A percentile compares a stretch with the other conserved stretches of the same genome.
Conservation (phyloP, 768 basidiomycete species). For the Pleurotus cornucopiae region DNA sequence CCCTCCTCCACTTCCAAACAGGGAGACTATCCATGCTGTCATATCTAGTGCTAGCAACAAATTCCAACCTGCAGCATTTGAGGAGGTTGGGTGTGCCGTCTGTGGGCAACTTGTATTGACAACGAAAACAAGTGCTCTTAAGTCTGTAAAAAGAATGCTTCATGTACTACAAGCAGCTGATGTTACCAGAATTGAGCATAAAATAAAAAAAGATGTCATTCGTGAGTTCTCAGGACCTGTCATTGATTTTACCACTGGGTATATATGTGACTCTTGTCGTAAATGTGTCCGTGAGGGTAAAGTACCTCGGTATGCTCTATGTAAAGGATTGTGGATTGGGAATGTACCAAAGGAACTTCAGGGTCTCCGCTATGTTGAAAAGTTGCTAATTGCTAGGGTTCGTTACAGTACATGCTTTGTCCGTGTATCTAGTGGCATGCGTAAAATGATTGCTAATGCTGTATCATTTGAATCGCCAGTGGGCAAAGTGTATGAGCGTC, state of each 20-base stretch:
- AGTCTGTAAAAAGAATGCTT: neutral
- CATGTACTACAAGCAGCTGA: neutral
- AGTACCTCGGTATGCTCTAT: conserved; percentile 16
- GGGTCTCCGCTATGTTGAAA: conserved; percentile 19
- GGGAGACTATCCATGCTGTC: neutral
- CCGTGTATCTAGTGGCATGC: conserved; percentile 9
- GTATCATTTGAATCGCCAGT: conserved; percentile 21
- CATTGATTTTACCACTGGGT: neutral
- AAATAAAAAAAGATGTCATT: neutral
- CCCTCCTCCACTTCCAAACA: neutral
- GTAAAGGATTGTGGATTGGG: conserved; percentile 28
- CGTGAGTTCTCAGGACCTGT: neutral
- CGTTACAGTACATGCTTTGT: conserved; percentile 19
- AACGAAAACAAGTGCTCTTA: neutral
- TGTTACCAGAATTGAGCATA: neutral
- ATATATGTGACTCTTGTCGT: conserved; percentile 10
- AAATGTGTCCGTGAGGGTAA: conserved; percentile 5
- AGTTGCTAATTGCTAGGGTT: conserved; percentile 13
- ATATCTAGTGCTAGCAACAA: neutral
- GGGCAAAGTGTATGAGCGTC: conserved; percentile 15
- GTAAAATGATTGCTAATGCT: conserved; percentile 21
- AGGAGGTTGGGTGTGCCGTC: neutral
- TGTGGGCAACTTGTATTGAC: conserved; percentile 2
- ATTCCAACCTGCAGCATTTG: neutral
- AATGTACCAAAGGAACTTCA: conserved; percentile 20